phyloP scores from a whole-genome alignment of 495 filamentous ascomycete genomes.

The Apiosordaria backusii region DNA sequence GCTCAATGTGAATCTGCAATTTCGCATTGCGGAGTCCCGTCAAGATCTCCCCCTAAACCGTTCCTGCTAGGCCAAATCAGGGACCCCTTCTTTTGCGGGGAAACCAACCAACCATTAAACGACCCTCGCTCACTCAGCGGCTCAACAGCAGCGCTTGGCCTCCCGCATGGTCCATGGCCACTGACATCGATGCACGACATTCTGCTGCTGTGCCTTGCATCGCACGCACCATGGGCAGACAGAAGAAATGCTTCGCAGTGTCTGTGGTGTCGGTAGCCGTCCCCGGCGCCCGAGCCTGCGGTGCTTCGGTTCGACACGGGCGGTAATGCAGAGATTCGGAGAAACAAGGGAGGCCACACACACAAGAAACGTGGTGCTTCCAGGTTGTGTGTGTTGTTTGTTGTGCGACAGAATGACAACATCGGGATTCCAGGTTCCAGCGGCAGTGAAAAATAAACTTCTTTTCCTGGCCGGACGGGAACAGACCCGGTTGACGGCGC shows the following conservation, averaged over 20 bases:
- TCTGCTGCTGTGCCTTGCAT: background rate
- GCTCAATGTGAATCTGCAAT: slow-evolving; percentile 8
- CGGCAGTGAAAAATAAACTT: background rate
- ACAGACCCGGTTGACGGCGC: background rate
- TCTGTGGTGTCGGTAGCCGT: no score
- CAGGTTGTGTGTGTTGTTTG: no score
- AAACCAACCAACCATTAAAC: background rate
- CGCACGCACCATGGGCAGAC: background rate
- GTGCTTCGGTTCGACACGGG: background rate
- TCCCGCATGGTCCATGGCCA: background rate
- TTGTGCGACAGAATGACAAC: background rate
- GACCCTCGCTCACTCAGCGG: background rate
- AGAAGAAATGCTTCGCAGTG: no score
- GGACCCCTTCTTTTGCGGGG: slow-evolving; percentile 7
- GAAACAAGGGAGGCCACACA: background rate
- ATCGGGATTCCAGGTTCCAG: background rate
- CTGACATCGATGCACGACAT: slow-evolving; percentile 7
- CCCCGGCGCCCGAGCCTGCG: no score
- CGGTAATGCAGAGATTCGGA: background rate
- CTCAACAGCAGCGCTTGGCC: background rate
- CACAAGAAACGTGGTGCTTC: no score
- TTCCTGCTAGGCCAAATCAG: background rate
- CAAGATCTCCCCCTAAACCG: background rate
- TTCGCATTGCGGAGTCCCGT: background rate
- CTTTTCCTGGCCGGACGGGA: background rate